Evolutionary conservation across 768 basidiomycete genomes (phyloP), one percentile per base, ranked within the genome.

Genomic region (Phlebiopsis flavidoalba): DNA sequence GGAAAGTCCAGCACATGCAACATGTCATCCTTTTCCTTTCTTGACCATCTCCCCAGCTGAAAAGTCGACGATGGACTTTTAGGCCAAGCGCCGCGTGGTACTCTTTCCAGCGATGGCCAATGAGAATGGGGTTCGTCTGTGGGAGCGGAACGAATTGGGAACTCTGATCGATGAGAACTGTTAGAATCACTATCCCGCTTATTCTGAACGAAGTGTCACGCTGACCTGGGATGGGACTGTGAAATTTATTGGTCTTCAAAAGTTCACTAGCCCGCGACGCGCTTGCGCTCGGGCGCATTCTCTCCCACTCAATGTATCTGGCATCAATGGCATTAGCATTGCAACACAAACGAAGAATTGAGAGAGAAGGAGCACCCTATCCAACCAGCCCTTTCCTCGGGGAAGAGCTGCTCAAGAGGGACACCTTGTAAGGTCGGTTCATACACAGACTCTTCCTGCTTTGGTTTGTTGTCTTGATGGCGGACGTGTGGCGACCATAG

Each of bases 1-100:
- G 82, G 83, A 65, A 83, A 84, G 65, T 82, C 79, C 22, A 83
- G 71, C 21, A 84, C 68, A 62, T 82, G 80, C 33, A 83, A 74
- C 58, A 83, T 70, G 61, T 79, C 76, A 11, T 75, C 73, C 65
- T 84, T 84, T 69, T 83, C 82, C 64, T 75, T n/a, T 74, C 61
- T 77, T 77, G 33, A 82, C 79, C 1, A 75, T 73, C 58, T 80
- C 73, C n/a, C 82, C 82, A 84, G 70, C 80, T 81, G 61, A 75
- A 72, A 62, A n/a, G n/a, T 81, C 76, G 53, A 82, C 77, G 60
- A 82, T 76, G 47, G 67, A 69, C 64, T 70, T n/a, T 67, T 43
- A 81, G 72, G 14, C 82, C 82, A 55, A 83, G 74, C 0, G 75
- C 78, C 58, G 77, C 74, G 64, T 83, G 81, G 59, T 83, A 82